These are phyloP conservation scores for Fusarium tanahbumbuense DNA, from an alignment of 2,329 filamentous ascomycete species.

Conservation along the genomic window DNA sequence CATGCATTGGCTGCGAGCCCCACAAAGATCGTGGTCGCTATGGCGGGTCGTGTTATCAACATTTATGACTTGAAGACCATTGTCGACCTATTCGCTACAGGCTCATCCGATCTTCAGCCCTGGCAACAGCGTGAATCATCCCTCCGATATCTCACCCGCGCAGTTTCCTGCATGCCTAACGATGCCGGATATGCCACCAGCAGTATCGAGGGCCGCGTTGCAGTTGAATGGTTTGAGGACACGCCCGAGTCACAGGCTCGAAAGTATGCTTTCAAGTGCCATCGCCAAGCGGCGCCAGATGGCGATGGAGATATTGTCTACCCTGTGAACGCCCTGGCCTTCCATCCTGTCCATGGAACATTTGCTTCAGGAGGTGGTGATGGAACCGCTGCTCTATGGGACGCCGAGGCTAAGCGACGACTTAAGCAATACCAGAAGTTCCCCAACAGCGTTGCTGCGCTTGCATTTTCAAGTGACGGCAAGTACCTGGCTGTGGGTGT, in stretches of 20 bases:
- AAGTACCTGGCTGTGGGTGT: constrained; percentile 82
- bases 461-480: constrained; percentile 82
- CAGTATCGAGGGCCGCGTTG: constrained; percentile 94
- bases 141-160: constrained; percentile 94
- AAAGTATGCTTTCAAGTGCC: constrained; percentile 99
- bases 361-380: constrained; percentile 93
- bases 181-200: constrained; percentile 93
- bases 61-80: constrained; percentile 90
- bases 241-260: constrained; percentile 85
- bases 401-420: constrained; percentile 88
- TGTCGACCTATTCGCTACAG: constrained; percentile 61
- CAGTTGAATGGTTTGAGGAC: constrained; percentile 98
- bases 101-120: constrained; percentile 70
- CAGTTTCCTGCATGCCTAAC: constrained; percentile 95
- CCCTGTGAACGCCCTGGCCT: constrained; percentile 89
- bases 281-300: constrained; percentile 77
- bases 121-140: constrained; percentile 96
- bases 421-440: constrained; percentile 91
- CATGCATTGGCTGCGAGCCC: constrained; percentile 84
- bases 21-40: constrained; percentile 90
- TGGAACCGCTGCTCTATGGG: constrained; percentile 92
- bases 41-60: constrained; percentile 92
- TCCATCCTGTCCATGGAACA: constrained; percentile 84
- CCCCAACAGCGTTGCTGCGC: constrained; percentile 78
- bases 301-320: constrained; percentile 83